Evolutionary conservation across 73 alveolate genomes (phyloP).

Genomic region (Paramecium biaurelia): DNA sequence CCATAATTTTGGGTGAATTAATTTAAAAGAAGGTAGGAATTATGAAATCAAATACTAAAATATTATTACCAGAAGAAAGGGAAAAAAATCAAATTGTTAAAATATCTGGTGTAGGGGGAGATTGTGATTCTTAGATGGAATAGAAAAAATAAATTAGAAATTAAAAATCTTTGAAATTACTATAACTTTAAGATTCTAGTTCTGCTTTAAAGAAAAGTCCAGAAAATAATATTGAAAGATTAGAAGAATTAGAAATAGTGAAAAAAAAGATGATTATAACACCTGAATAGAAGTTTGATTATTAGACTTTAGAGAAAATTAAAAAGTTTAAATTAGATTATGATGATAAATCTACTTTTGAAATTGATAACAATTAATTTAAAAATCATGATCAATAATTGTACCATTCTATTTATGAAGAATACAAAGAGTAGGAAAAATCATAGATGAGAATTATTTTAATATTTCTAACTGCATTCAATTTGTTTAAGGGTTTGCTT

Average conservation of each 20-base stretch:
- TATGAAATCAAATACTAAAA: not conserved
- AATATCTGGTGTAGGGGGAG: not conserved
- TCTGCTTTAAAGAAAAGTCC: not conserved
- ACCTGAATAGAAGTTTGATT: not conserved
- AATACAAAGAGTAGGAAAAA: slow-evolving; percentile 19
- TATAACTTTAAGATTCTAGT: not conserved
- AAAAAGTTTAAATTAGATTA: not conserved
- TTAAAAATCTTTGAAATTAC: not conserved
- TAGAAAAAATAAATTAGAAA: not conserved
- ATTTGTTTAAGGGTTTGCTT: not conserved
- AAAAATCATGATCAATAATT: not conserved
- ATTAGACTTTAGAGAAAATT: not conserved
- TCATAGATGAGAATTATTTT: not conserved
- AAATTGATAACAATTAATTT: not conserved
- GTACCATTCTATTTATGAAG: slow-evolving; percentile 3
- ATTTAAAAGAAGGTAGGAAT: not conserved
- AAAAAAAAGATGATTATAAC: not conserved
- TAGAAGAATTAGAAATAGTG: not conserved
- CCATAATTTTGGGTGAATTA: not conserved
- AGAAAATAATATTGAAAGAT: not conserved
- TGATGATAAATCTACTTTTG: not conserved
- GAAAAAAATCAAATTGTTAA: not conserved
- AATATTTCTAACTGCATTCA: not conserved
- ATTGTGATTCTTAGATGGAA: not conserved
- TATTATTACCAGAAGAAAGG: not conserved